Conservation (phyloP, 73 alveolate genomes). For the Symbiodinium pilosum region DNA sequence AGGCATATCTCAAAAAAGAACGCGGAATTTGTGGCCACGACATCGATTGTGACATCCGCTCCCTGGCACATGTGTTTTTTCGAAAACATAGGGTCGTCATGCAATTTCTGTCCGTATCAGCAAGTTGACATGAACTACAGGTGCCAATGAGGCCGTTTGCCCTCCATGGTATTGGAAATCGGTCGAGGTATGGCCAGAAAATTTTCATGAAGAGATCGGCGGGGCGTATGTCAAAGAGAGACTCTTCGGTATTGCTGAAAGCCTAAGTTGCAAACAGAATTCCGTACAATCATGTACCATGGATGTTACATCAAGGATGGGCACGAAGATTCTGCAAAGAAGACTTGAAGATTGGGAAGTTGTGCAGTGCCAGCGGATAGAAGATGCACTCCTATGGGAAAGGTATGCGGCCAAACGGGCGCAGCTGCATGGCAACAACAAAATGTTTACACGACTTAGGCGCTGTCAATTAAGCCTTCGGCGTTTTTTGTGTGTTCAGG, state of each 20-base stretch:
- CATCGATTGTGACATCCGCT: constrained; percentile 85
- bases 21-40: constrained; percentile 69
- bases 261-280: no score
- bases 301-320: constrained; percentile 29
- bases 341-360: constrained; percentile 63
- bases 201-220: constrained; percentile 67
- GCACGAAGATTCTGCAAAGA: constrained; percentile 55
- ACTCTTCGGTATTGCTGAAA: no score
- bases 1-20: constrained; percentile 65
- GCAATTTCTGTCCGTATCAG: neutral
- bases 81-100: no score
- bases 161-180: constrained; percentile 93
- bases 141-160: constrained; percentile 91
- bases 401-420: constrained; percentile 68
- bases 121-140: neutral
- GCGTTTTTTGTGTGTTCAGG: neutral
- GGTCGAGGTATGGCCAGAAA: constrained; percentile 53
- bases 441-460: neutral
- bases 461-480: neutral
- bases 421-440: constrained; percentile 4
- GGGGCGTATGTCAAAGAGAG: constrained; percentile 72
- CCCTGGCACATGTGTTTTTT: neutral
- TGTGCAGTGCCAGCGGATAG: constrained; percentile 89
- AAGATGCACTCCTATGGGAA: constrained; percentile 73
- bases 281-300: no score